A percentile compares a stretch with the other conserved stretches of the same genome.
These are phyloP conservation scores for Metschnikowia peoriensis DNA, from an alignment of 805 yeast species.

Conservation along the genomic window DNA sequence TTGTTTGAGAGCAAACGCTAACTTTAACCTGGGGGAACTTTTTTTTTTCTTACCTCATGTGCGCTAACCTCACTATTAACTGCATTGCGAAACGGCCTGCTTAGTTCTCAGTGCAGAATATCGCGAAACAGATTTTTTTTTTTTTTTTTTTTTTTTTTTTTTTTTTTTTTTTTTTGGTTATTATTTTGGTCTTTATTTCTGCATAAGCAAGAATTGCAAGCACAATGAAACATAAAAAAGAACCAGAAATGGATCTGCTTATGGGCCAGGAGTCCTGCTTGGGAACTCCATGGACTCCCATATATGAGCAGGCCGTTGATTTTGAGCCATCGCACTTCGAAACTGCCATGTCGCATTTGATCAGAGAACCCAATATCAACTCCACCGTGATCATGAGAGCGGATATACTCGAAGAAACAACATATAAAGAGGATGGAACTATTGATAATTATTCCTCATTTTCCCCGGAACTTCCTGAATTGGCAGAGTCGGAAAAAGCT, in stretches of 20 bases:
- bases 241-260: slow-evolving; percentile 14
- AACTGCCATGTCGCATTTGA: slow-evolving; percentile 74
- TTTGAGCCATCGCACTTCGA: slow-evolving; percentile 60
- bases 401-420: slow-evolving; percentile 62
- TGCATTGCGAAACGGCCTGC: too few species aligned
- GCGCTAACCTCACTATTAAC: too few species aligned
- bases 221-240: slow-evolving; percentile 10
- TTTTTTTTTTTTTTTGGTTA: too few species aligned
- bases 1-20: too few species aligned
- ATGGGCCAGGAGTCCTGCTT: slow-evolving; percentile 36
- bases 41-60: too few species aligned
- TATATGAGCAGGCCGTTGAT: slow-evolving; percentile 48
- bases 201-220: neutral
- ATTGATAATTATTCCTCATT: slow-evolving; percentile 5
- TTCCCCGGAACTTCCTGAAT: slow-evolving; percentile 35
- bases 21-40: too few species aligned
- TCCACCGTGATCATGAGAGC: slow-evolving; percentile 90
- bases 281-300: slow-evolving; percentile 63
- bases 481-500: slow-evolving; percentile 14
- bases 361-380: slow-evolving; percentile 83
- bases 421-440: slow-evolving; percentile 37
- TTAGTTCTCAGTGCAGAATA: too few species aligned
- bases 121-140: too few species aligned
- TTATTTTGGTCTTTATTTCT: too few species aligned
- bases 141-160: neutral